Percentiles rank a stretch among this genome's conserved stretches.
phyloP scores from a whole-genome alignment of 2,329 filamentous ascomycete genomes.

The Diaporthe vexans region DNA sequence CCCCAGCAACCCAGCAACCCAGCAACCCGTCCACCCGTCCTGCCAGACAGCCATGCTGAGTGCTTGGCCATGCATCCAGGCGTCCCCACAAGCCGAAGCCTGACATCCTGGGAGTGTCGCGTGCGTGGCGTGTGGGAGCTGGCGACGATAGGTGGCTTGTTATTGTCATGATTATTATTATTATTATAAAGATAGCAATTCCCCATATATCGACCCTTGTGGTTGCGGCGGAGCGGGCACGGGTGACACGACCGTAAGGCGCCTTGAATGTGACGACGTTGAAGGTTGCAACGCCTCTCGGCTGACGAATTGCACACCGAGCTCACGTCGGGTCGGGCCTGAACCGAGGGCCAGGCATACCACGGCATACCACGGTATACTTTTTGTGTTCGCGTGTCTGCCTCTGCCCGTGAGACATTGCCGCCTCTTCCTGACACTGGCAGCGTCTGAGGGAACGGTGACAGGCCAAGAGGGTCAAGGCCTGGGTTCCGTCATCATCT shows the following conservation, averaged over 20 bases:
- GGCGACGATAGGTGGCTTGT: not conserved
- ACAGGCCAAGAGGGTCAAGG: not conserved
- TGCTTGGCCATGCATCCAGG: conserved; percentile 13
- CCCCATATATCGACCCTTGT: conserved; percentile 2
- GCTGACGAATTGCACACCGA: conserved; percentile 29
- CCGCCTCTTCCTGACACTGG: not conserved
- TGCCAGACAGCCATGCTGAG: not conserved
- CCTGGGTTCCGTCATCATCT: not conserved
- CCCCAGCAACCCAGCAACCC: conserved; percentile 17
- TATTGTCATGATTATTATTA: not conserved
- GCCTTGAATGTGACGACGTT: conserved; percentile 4
- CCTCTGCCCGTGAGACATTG: not conserved
- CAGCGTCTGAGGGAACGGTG: not conserved
- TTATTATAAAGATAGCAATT: not conserved
- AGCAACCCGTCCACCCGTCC: conserved; percentile 15
- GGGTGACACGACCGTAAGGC: not conserved
- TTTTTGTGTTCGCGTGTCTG: not conserved
- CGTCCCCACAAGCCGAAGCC: not conserved
- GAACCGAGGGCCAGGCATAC: not conserved
- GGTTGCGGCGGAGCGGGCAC: not conserved
- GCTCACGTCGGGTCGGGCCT: not conserved
- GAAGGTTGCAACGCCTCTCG: not conserved
- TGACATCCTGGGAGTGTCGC: conserved; percentile 13
- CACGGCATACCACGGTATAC: too few relatives aligned
- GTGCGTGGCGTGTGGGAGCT: not conserved